These are phyloP conservation scores for Phragmites australis DNA, from an alignment of 176 grass and related monocot species.

Conservation along the genomic window DNA sequence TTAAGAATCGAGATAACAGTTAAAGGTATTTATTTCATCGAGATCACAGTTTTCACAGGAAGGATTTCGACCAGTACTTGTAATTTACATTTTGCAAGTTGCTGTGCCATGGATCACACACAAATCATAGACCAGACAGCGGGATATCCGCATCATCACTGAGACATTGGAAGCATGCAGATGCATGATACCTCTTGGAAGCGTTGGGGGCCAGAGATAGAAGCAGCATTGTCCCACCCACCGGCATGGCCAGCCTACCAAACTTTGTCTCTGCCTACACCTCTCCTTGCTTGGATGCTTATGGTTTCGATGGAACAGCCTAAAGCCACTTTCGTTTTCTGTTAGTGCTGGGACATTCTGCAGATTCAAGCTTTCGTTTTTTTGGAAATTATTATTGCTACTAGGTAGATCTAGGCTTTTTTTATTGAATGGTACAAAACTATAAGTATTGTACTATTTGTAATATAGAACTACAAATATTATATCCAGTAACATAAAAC, in stretches of 20 bases:
- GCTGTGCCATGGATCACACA: neutral
- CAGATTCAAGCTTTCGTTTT: neutral
- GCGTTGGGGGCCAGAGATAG: neutral
- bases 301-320: slow-evolving; percentile 4
- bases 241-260: slow-evolving; percentile 25
- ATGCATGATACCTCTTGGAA: neutral
- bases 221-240: neutral
- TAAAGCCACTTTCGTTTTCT: slow-evolving; percentile 33
- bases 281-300: neutral
- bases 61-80: neutral
- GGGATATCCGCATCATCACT: neutral
- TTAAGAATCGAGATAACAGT: neutral
- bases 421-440: no score
- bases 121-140: neutral
- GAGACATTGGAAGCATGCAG: slow-evolving; percentile 17
- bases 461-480: no score
- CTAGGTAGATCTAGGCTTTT: neutral
- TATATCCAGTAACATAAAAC: no score
- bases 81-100: neutral
- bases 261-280: slow-evolving; percentile 12
- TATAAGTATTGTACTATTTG: no score
- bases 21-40: neutral
- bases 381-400: neutral
- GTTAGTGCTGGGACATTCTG: neutral
- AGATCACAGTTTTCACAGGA: neutral